Evolutionary conservation across 2,329 filamentous ascomycete species (phyloP).

Genomic region (Zymoseptoria brevis): DNA sequence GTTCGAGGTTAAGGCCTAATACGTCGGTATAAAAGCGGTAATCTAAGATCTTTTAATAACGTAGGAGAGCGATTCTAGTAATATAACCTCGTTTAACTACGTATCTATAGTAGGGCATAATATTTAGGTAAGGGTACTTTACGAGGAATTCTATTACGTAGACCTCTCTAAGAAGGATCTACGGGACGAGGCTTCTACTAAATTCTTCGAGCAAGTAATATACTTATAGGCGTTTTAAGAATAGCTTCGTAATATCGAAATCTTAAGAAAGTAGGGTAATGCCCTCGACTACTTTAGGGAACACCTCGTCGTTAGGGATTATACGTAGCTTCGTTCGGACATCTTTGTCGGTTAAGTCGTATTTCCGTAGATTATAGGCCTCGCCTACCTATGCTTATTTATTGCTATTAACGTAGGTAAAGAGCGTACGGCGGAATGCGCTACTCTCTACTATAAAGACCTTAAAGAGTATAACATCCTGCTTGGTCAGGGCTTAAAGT

Average conservation of each 20-base stretch:
- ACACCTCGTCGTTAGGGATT: conserved; percentile 11
- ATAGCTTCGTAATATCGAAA: conserved; percentile 9
- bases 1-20: conserved; percentile 11
- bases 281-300: conserved; percentile 7
- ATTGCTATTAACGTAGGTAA: conserved; percentile 8
- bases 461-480: conserved; percentile 8
- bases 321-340: conserved; percentile 5
- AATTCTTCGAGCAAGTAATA: conserved; percentile 15
- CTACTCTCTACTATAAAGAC: conserved; percentile 6
- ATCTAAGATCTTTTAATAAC: conserved; percentile 14
- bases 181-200: conserved; percentile 12
- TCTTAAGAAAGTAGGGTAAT: conserved; percentile 4
- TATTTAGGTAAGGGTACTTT: conserved; percentile 18
- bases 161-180: conserved; percentile 19
- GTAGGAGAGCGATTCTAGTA: conserved; percentile 17
- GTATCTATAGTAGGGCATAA: conserved; percentile 21
- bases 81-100: conserved; percentile 18
- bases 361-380: conserved; percentile 11
- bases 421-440: conserved; percentile 6
- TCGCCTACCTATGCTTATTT: conserved; percentile 7
- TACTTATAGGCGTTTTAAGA: conserved; percentile 20
- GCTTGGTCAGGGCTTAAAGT: background rate
- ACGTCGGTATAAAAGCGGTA: conserved; percentile 14
- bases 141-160: conserved; percentile 15
- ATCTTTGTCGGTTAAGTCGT: conserved; percentile 11